Conservation (phyloP, 441 rosid species). For the Kokia cookei region DNA sequence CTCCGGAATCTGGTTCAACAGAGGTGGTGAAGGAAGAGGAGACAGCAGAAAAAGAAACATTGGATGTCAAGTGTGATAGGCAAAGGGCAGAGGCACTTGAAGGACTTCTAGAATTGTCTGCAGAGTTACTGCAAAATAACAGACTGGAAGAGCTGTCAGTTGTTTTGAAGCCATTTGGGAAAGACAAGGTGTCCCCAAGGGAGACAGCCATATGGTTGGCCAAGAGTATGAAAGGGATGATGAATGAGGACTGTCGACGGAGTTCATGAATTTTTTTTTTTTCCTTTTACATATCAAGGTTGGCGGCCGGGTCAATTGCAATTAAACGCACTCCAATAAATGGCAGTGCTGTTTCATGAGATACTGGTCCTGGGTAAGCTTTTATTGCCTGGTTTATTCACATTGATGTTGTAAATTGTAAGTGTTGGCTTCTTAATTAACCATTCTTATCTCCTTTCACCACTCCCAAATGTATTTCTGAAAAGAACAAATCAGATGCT, state of each 20-base stretch:
- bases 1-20: constrained; percentile 28
- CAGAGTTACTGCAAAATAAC: constrained; percentile 78
- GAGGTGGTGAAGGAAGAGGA: constrained; percentile 44
- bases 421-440: constrained; percentile 9
- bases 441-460: constrained; percentile 16
- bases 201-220: constrained; percentile 98
- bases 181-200: constrained; percentile 89
- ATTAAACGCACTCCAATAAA: neutral
- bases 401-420: constrained; percentile 10
- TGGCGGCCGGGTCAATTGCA: neutral
- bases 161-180: constrained; percentile 88
- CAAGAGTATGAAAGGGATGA: constrained; percentile 87
- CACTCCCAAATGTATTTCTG: constrained; percentile 17
- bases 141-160: constrained; percentile 86
- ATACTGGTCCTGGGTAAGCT: constrained; percentile 23
- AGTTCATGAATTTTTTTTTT: constrained; percentile 21
- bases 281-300: neutral
- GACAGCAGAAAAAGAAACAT: constrained; percentile 52
- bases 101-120: constrained; percentile 85
- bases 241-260: constrained; percentile 65
- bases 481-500: constrained; percentile 5
- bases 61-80: constrained; percentile 79
- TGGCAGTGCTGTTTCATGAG: neutral
- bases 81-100: constrained; percentile 99
- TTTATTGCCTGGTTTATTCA: neutral